These are phyloP conservation scores for Setomelanomma holmii DNA, from an alignment of 2,329 filamentous ascomycete genomes.

Conservation along the genomic window DNA sequence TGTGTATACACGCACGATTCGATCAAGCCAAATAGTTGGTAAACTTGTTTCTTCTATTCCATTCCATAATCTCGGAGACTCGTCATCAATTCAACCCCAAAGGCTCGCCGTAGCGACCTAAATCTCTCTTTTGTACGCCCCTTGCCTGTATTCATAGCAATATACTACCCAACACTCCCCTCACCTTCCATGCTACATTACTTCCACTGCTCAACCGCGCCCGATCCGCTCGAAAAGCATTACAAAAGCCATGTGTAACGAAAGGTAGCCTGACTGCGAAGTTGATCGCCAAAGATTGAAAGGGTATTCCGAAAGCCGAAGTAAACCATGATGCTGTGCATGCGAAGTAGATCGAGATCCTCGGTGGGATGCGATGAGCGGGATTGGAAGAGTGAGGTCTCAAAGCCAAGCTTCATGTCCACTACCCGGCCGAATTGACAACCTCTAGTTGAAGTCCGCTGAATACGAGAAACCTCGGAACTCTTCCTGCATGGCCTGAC, in stretches of 20 bases:
- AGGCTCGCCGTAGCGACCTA: not conserved
- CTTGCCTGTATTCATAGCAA: not conserved
- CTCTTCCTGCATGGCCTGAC: slow-evolving; percentile 97
- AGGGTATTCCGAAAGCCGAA: not conserved
- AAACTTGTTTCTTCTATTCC: too few species aligned
- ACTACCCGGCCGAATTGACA: not conserved
- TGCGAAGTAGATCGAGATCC: not conserved
- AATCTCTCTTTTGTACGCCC: not conserved
- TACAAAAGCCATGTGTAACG: not conserved
- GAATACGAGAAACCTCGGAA: slow-evolving; percentile 99
- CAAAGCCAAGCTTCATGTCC: not conserved
- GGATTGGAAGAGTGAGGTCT: not conserved
- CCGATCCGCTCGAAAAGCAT: not conserved
- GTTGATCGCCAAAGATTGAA: not conserved
- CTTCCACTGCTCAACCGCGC: not conserved
- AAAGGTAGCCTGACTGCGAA: not conserved
- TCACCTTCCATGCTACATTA: not conserved
- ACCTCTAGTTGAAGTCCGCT: slow-evolving; percentile 74
- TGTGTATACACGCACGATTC: too few species aligned
- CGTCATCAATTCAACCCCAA: too few species aligned
- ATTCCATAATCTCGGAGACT: too few species aligned
- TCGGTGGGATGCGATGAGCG: not conserved
- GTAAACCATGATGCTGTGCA: not conserved
- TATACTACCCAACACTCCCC: not conserved
- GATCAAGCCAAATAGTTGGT: too few species aligned